Evolutionary conservation across 257 asterid genomes (phyloP), one percentile per base, ranked within the genome.

Genomic region (Capsicum baccatum): DNA sequence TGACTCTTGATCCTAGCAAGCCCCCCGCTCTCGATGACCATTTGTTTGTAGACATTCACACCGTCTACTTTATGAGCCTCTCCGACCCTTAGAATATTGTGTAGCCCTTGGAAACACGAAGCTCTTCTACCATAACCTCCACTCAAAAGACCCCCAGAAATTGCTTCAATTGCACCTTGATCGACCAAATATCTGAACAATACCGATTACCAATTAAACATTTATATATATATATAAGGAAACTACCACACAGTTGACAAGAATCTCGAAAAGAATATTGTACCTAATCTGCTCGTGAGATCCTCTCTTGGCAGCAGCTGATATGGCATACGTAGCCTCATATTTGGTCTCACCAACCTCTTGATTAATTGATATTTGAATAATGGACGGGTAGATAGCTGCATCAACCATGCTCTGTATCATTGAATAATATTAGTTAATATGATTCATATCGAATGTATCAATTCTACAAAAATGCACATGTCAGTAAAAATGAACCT

Each of bases 251-350:
- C 15, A 21, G 8, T 19, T 3, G 5, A 39, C 37, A 62, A 62
- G 66, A n/a, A 60, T n/a, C 11, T 60, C 12, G 19, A 60, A n/a
- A 17, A 69, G 79, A 70, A 70, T 56, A 70, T 44, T 71, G 57
- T 71, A 44, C 79, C 37, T 71, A 71, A 71, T 71, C 37, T 71
- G 79, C 16, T 71, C 17, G 9, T 70, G 79, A 44, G 57, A 70
- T 70, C 79, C 79, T 44, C 79, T 70, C 57, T 15, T 47, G 37
- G 33, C 58, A 44, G 57, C 58, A 44, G 5, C n/a, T 47, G 79
- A 71, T 37, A 71, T 71, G 37, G 37, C 37, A 8, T 70, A 44
- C 10, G 21, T 3, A 44, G 79, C 79, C 79, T 70, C 79, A 9
- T 70, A 17, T 70, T 70, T 70, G 57, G 56, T 70, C 47, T 71